Base-by-base conservation (phyloP, 2,329 filamentous ascomycete species). In the Leptodontidium sp. region DNA sequence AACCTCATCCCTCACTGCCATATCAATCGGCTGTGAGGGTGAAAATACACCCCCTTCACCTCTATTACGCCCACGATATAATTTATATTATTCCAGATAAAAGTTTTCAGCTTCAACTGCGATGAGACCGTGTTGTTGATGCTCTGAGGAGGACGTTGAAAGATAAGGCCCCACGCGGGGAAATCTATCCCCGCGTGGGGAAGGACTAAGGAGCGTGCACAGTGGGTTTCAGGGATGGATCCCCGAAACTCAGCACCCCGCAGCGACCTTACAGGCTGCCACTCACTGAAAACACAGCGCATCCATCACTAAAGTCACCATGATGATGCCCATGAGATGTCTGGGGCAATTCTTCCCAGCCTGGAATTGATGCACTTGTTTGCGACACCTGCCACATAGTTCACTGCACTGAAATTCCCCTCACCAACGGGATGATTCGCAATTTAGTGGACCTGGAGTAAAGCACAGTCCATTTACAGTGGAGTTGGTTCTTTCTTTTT, bases 401-500 rank as follows among this genome's bases (percentile, higher is more conserved):
- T 15, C 17, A 24, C 11, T 15, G 3, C 32, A 17, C 55, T 40
- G 7, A 35, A 24, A 14, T 40, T 32, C 32, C 32, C 55, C 55
- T 58, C 55, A 11, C 8, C 21, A 40, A 21, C 32, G n/a, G 29
- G 9, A 29, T 14, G 21, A 26, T 59, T 59, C 29, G 57, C 38
- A 59, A 43, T 59, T 24, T 4, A 59, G 57, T 59, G 57, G 57
- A 45, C 15, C 57, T 45, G 57, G 38, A 35, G 57, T 4, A 40
- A 43, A 59, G 57, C 57, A 59, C 57, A 59, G 35, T 43, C 57
- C 57, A 59, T 59, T 26, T 43, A 45, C 57, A 59, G 57, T 59
- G 57, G 57, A 59, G n/a, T 59, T 43, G 21, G 57, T n/a, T 21
- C 24, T 59, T 59, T 58, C 2, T 2, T 40, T 58, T 59, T 59